Base-by-base conservation (phyloP, 495 filamentous ascomycete species). In the Penicillium antarcticum region DNA sequence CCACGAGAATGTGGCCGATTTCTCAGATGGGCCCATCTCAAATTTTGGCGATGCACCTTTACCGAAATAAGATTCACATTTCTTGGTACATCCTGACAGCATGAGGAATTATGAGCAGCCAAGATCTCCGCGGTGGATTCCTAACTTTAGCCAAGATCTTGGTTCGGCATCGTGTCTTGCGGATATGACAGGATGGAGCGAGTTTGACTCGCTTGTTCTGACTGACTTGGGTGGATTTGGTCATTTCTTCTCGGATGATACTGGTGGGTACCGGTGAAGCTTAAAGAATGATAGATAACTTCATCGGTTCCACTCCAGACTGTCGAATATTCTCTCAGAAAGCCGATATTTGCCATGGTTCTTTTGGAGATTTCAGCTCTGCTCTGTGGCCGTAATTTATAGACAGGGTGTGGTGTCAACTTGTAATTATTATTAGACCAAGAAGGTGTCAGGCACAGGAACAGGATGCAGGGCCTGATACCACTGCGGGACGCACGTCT, bases 1-100 rank as follows among this genome's bases (percentile, higher is more conserved):
- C 8, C 51, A 65, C 37, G 58, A 65, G 14, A 56, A 63, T 44
- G 48, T 61, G 10, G 32, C 45, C 10, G 55, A 62, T 10, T 52
- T 61, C 0, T 42, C 50, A 16, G 58, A 59, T 13, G 61, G 55
- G 4, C 59, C 57, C 7, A 62, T 69, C 12, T 58, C 67, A 41
- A 65, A 57, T 13, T 67, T 69, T 52, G 63, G 61, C 3, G 63
- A 69, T 42, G 58, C 62, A 16, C 69, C 65, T 1, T 50, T 69
- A 9, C 54, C 57, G 7, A 56, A 61, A 41, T 45, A 46, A 11
- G 61, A 69, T 29, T 45, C 60, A 1, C 48, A 56, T 37, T 60
- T 57, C 11, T 34, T 67, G 3, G 52, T 60, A 2, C 51, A 68
- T 9, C 63, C 26, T 29, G 26, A 29, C 26, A 29, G 26, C 5